Evolutionary conservation across 495 filamentous ascomycete species (phyloP).

Genomic region (Lasiosphaeriaceae sp.): DNA sequence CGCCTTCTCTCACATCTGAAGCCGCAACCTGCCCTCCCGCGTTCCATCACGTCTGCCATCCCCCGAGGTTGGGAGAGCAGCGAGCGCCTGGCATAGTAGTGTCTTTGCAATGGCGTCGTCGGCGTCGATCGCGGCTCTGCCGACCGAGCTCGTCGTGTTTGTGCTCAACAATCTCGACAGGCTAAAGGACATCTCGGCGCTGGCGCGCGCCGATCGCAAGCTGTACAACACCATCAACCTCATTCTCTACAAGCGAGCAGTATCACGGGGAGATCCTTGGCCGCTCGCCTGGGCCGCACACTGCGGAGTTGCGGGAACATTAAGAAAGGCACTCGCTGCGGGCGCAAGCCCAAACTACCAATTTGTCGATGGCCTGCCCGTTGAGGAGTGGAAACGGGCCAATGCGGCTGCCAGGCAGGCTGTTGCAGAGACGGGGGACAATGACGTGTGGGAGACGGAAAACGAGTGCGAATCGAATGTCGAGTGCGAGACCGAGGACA

Average conservation of each 20-base stretch:
- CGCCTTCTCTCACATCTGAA: too few relatives aligned
- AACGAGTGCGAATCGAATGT: conserved; percentile 11
- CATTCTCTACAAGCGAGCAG: conserved; percentile 24
- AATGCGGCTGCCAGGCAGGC: conserved; percentile 5
- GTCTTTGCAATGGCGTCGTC: background rate
- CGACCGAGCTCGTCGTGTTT: conserved; percentile 26
- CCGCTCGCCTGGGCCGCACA: conserved; percentile 28
- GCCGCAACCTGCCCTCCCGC: too few relatives aligned
- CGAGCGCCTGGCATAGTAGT: background rate
- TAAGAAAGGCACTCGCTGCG: conserved; percentile 21
- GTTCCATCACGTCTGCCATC: background rate
- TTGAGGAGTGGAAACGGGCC: conserved; percentile 16
- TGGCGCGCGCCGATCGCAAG: conserved; percentile 18
- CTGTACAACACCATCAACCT: conserved; percentile 21
- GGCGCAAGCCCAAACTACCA: conserved; percentile 24
- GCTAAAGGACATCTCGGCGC: conserved; percentile 20
- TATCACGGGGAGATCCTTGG: conserved; percentile 11
- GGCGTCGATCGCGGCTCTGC: conserved; percentile 15
- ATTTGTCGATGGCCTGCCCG: conserved; percentile 16
- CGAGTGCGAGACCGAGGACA: conserved; percentile 15
- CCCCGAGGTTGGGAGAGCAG: background rate
- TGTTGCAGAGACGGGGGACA: conserved; percentile 5
- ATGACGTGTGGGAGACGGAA: conserved; percentile 18
- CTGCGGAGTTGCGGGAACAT: conserved; percentile 17
- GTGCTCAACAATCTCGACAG: conserved; percentile 24